Evolutionary conservation across 1,284 basidiomycete species (phyloP).

Genomic region (Peniophora sp.): DNA sequence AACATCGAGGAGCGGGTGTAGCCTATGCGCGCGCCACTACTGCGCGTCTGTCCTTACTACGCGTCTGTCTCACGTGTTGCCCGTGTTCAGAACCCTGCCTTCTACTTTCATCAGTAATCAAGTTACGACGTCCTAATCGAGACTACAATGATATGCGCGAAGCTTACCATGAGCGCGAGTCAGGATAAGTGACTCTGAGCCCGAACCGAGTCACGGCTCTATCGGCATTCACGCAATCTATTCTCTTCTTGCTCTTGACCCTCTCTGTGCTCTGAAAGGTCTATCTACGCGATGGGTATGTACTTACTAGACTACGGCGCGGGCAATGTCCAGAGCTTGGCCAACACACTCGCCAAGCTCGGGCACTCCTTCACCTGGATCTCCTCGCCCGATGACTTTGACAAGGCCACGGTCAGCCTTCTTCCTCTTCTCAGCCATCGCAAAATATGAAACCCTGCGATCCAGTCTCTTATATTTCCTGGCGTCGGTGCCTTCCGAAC

Average conservation of each 20-base stretch:
- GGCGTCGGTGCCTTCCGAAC: slow-evolving; percentile 96
- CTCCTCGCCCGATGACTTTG: slow-evolving; percentile 76
- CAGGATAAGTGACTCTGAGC: too few species aligned
- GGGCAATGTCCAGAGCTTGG: slow-evolving; percentile 89
- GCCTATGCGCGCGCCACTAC: too few species aligned
- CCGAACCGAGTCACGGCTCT: not conserved
- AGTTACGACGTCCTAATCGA: too few species aligned
- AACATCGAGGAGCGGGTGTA: too few species aligned
- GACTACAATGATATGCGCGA: too few species aligned
- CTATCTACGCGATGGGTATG: slow-evolving; percentile 44
- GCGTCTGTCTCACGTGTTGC: too few species aligned
- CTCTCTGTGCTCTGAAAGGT: too few species aligned
- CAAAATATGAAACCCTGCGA: slow-evolving; percentile 9
- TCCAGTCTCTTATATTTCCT: slow-evolving; percentile 91
- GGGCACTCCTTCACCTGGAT: slow-evolving; percentile 94
- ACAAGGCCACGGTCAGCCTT: slow-evolving; percentile 75
- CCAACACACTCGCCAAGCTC: slow-evolving; percentile 86
- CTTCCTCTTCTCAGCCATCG: slow-evolving; percentile 5
- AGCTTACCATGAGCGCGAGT: not conserved
- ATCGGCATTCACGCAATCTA: slow-evolving; percentile 1
- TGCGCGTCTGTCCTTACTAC: too few species aligned
- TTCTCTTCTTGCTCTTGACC: slow-evolving; percentile 1
- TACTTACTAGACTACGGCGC: slow-evolving; percentile 95
- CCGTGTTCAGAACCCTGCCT: too few species aligned
- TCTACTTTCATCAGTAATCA: too few species aligned